A percentile compares a stretch with the other conserved stretches of the same genome.
These are phyloP conservation scores for Cladobotryum mycophilum DNA, from an alignment of 2,329 filamentous ascomycete species.

Conservation along the genomic window DNA sequence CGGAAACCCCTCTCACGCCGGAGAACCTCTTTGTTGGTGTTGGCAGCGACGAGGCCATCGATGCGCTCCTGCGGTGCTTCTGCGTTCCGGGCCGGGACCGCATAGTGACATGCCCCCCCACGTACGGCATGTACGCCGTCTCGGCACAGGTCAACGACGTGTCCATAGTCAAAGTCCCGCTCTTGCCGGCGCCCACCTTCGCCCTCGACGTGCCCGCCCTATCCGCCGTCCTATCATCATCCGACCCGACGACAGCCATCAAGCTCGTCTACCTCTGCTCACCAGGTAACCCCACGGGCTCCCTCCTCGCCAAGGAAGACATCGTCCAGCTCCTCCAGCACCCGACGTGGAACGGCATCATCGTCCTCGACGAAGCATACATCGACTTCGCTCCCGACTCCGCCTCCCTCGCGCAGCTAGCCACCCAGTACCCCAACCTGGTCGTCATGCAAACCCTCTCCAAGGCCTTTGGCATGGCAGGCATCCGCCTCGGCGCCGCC, in stretches of 20 bases:
- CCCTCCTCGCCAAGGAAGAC: conserved; percentile 68
- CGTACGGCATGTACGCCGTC: conserved; percentile 97
- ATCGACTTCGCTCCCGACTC: conserved; percentile 78
- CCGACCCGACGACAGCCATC: conserved; percentile 50
- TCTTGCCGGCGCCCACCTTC: conserved; percentile 67
- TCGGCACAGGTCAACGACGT: conserved; percentile 94
- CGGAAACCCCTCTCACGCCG: conserved; percentile 63
- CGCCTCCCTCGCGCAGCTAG: conserved; percentile 83
- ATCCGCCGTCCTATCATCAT: conserved; percentile 51
- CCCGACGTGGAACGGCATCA: conserved; percentile 89
- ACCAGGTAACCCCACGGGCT: conserved; percentile 88
- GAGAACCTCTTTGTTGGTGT: conserved; percentile 91
- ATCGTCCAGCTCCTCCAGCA: conserved; percentile 70
- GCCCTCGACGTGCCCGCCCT: conserved; percentile 66
- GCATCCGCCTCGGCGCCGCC: conserved; percentile 81
- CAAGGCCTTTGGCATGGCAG: conserved; percentile 93
- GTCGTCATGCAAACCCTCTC: conserved; percentile 98
- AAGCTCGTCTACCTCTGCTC: conserved; percentile 93
- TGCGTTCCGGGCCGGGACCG: conserved; percentile 81
- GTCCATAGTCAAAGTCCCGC: conserved; percentile 75
- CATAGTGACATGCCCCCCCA: conserved; percentile 91
- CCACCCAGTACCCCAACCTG: conserved; percentile 86
- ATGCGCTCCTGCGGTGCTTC: conserved; percentile 88
- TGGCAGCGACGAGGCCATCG: conserved; percentile 94
- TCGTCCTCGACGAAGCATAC: conserved; percentile 93